phyloP scores from a whole-genome alignment of 2,329 filamentous ascomycete species.

The Monilinia aucupariae region DNA sequence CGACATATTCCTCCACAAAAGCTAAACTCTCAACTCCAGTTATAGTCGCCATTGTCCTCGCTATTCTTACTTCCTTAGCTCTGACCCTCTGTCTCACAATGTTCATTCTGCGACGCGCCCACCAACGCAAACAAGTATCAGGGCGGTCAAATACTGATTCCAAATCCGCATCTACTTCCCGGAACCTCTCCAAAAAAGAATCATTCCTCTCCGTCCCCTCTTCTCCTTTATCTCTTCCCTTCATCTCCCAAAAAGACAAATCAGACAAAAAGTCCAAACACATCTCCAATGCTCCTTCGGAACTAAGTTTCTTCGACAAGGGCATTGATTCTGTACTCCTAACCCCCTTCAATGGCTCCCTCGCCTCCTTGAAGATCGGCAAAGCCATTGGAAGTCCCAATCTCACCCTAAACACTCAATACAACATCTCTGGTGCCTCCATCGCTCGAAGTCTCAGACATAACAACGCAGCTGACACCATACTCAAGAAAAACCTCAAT shows the following conservation, averaged over 20 bases:
- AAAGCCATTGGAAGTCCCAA: conserved; percentile 13
- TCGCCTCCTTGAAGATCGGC: conserved; percentile 2
- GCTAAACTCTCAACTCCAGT: neutral
- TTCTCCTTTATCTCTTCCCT: conserved; percentile 1
- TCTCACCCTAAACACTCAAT: neutral
- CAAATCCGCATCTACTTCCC: conserved; percentile 1
- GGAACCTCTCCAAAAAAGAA: conserved; percentile 2
- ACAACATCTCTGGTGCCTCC: neutral
- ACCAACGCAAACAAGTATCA: neutral
- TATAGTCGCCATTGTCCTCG: conserved; percentile 9
- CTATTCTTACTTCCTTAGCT: conserved; percentile 10
- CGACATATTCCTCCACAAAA: neutral
- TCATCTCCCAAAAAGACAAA: conserved; percentile 2
- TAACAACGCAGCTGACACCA: neutral
- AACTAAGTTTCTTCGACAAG: conserved; percentile 14
- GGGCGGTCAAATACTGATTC: neutral
- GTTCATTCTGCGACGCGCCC: neutral
- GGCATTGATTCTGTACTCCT: conserved; percentile 12
- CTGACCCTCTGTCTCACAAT: conserved; percentile 9
- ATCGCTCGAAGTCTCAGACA: neutral
- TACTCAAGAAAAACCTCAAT: neutral
- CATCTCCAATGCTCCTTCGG: conserved; percentile 3
- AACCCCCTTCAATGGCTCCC: conserved; percentile 1
- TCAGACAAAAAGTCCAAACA: neutral
- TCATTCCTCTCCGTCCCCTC: neutral